Evolutionary conservation across 2,329 filamentous ascomycete genomes (phyloP), one percentile per base, ranked within the genome.

Genomic region (Trichocomaceae sp.): DNA sequence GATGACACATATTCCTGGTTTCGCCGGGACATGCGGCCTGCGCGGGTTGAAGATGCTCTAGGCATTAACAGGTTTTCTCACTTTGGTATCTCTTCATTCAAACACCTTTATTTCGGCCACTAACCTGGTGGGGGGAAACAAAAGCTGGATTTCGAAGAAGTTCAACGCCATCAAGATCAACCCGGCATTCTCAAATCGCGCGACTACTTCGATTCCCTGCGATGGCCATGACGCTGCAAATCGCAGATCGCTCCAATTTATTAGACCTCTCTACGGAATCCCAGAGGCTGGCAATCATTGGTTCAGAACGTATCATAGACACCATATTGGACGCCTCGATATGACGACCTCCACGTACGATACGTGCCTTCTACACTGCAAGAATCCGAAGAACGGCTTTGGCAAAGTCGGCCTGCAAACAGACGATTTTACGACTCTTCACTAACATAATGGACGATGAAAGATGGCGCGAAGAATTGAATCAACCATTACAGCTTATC

Each of bases 181-280:
- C 66, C 77, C 1, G 91, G 92, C 60, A 88, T 96, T 66, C 70
- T 87, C 47, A 77, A 78, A 56, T 89, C 85, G 51, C 83, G 85
- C 63, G 81, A 83, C 42, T 90, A 90, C 73, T 83, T 97, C 71
- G 85, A 90, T n/a, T n/a, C n/a, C n/a, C n/a, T n/a, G n/a, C n/a
- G n/a, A n/a, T n/a, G n/a, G n/a, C n/a, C n/a, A n/a, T n/a, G n/a
- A n/a, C n/a, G n/a, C n/a, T n/a, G n/a, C n/a, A n/a, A n/a, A n/a
- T n/a, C n/a, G n/a, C n/a, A n/a, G n/a, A n/a, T n/a, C n/a, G n/a
- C n/a, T n/a, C n/a, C n/a, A n/a, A n/a, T n/a, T 51, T 2, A 8
- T 44, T 2, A 15, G 22, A 19, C 44, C 44, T 12, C 8, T 47
- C 5, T 51, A 51, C 17, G 17, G 37, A 26, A 42, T 51, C 10